Base-by-base conservation (phyloP, 495 filamentous ascomycete genomes). In the Podospora bellae-mahoneyi region DNA sequence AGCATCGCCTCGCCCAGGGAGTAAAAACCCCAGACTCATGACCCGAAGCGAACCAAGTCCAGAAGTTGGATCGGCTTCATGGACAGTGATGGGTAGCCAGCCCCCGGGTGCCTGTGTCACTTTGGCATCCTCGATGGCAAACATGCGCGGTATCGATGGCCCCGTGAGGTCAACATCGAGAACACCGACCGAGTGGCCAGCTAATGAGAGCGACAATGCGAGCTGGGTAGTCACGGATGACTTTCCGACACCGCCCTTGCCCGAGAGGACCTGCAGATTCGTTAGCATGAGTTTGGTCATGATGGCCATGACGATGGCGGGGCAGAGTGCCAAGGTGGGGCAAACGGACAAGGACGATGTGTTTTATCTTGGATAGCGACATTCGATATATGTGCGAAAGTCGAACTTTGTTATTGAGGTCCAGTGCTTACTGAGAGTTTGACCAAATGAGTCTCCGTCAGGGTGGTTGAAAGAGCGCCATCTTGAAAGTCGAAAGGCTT, bases 201-300 rank as follows among this genome's bases (percentile, higher is more conserved):
- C 85, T 1, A 93, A 88, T 3, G 91, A 90, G 62, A 99, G 89
- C 5, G 94, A 91, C 56, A 98, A 88, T 5, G 95, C 95, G 10
- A 99, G 89, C 77, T 98, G 96, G 3, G 94, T 93, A 15, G 95
- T 98, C 6, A 97, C 87, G 60, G 93, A 97, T 65, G 95, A 99
- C 84, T 99, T 99, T 23, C 95, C 95, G 16, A 99, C 95, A 55
- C 95, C 95, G 67, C 95, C 95, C 84, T 99, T 99, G 68, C 95
- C 95, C 5, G 96, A 98, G 67, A 99, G 92, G 70, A 99, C 84
- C 88, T 90, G 57, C 39, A 63, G 61, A 58, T n/a, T 13, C 2
- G 39, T 48, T 48, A 48, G 55, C 19, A 58, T 58, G n/a, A 58
- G n/a, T 3, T 20, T 58, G 55, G 18, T 58, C 27, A 57, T 59